Conservation (phyloP, 805 yeast species). For the Teunomyces lycoperdinae region DNA sequence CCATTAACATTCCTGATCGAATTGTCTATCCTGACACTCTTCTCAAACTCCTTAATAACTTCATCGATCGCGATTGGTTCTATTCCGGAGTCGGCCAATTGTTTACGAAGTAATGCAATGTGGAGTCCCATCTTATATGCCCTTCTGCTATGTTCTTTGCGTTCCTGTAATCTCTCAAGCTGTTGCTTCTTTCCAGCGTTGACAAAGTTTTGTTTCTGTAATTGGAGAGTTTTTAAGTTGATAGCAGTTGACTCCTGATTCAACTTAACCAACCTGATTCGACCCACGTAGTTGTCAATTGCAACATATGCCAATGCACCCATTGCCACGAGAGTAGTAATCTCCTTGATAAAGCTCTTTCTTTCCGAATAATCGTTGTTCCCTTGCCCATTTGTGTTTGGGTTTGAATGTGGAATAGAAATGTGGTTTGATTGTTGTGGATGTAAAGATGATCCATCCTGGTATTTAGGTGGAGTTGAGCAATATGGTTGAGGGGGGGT, state of each 20-base stretch:
- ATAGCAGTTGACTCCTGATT: slow-evolving; percentile 35
- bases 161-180: slow-evolving; percentile 49
- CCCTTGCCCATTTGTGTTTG: neutral
- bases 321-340: slow-evolving; percentile 37
- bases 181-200: slow-evolving; percentile 52
- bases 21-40: slow-evolving; percentile 54
- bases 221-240: slow-evolving; percentile 35
- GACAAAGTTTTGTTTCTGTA: slow-evolving; percentile 48
- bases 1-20: slow-evolving; percentile 56
- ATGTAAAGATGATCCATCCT: neutral
- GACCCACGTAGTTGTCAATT: slow-evolving; percentile 46
- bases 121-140: slow-evolving; percentile 62
- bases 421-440: neutral
- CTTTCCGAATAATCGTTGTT: neutral
- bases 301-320: slow-evolving; percentile 47
- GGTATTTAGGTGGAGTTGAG: neutral
- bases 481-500: slow-evolving; percentile 18
- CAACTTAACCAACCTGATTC: slow-evolving; percentile 37
- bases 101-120: slow-evolving; percentile 61
- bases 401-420: neutral
- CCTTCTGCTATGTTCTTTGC: slow-evolving; percentile 47
- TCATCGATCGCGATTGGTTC: slow-evolving; percentile 57
- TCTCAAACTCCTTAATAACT: slow-evolving; percentile 55
- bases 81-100: slow-evolving; percentile 52
- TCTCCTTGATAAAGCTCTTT: neutral